A percentile compares a stretch with the other conserved stretches of the same genome.
Conservation (phyloP, 2,329 filamentous ascomycete genomes). For the Zymoseptoria crescenta region DNA sequence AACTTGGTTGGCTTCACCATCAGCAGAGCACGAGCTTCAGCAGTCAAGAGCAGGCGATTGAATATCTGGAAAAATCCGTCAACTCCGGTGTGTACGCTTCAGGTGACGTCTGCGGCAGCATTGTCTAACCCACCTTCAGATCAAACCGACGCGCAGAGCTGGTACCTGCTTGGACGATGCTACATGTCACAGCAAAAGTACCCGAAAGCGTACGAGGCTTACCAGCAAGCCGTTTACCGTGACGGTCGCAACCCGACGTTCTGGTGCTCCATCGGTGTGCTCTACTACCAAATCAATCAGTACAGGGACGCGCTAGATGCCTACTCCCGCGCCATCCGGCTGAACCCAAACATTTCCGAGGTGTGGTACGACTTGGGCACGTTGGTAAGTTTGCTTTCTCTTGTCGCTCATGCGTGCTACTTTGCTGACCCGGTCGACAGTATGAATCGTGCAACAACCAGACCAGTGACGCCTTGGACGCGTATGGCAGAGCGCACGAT, state of each 20-base stretch:
- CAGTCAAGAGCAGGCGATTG: conserved; percentile 92
- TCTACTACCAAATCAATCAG: conserved; percentile 99
- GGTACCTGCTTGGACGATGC: conserved; percentile 94
- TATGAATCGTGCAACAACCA: conserved; percentile 99
- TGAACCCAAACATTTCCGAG: conserved; percentile 97
- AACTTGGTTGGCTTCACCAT: conserved; percentile 95
- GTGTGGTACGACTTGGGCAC: conserved; percentile 99
- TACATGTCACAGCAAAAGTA: conserved; percentile 99
- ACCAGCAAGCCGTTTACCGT: conserved; percentile 96
- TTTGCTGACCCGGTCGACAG: conserved; percentile 41
- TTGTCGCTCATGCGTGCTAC: neutral
- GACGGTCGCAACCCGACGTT: conserved; percentile 97
- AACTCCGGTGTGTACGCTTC: conserved; percentile 61
- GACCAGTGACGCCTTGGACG: conserved; percentile 89
- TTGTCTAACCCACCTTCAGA: conserved; percentile 47
- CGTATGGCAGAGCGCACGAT: conserved; percentile 89
- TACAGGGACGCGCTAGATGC: conserved; percentile 96
- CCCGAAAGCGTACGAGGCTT: conserved; percentile 95
- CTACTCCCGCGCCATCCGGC: conserved; percentile 88
- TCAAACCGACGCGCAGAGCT: conserved; percentile 91
- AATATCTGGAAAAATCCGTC: conserved; percentile 95
- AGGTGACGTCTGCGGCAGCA: neutral
- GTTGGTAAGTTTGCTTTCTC: conserved; percentile 55
- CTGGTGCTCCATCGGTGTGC: conserved; percentile 97
- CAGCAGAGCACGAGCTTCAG: conserved; percentile 87